Evolutionary conservation across 768 basidiomycete species (phyloP), one percentile per base, ranked within the genome.

Genomic region (Phaffia australis): DNA sequence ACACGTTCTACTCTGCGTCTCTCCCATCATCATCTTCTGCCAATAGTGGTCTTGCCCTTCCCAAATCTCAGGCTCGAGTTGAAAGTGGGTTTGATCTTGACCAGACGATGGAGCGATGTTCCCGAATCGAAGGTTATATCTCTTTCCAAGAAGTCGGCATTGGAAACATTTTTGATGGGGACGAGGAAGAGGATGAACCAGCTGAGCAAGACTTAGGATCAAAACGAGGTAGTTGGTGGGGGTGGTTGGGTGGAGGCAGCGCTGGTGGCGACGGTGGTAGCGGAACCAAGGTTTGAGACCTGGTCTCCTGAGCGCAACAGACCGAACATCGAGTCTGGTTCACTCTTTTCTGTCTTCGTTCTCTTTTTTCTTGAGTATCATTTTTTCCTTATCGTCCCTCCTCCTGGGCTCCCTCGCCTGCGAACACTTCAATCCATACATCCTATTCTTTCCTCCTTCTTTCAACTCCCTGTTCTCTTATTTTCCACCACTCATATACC

Each of bases 21-120:
- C 47, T 61, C 60, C 16, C 60, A 49, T 11, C 60, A 29, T 25
- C 46, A 21, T 29, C 49, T 61, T 29, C 48, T 27, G 9, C 32
- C 60, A 18, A 23, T 29, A 50, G 60, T 48, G 15, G 35, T 42
- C 35, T 42, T 42, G 35, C 11, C 11, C 35, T 42, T 42, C 35
- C 35, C 11, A 42, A 49, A 51, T 21, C 60, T 51, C 32, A 51
- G 48, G 47, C 29, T 30, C 8, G 60, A 61, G 18, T 27, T 29
- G 49, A 50, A 61, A n/a, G 35, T 42, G 60, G 50, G 30, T 61
- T 61, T 19, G 60, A 61, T 51, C 60, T 61, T 27, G 60, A 61
- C 49, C 27, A 25, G 25, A 51, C 27, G 19, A 30, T 50, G 7
- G 49, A 61, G 18, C 7, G 23, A n/a, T 61, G 60, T 32, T 50